Percentiles rank a stretch among this genome's conserved stretches.
These are phyloP conservation scores for Paramecium bursaria DNA, from an alignment of 73 alveolate genomes.

Conservation along the genomic window DNA sequence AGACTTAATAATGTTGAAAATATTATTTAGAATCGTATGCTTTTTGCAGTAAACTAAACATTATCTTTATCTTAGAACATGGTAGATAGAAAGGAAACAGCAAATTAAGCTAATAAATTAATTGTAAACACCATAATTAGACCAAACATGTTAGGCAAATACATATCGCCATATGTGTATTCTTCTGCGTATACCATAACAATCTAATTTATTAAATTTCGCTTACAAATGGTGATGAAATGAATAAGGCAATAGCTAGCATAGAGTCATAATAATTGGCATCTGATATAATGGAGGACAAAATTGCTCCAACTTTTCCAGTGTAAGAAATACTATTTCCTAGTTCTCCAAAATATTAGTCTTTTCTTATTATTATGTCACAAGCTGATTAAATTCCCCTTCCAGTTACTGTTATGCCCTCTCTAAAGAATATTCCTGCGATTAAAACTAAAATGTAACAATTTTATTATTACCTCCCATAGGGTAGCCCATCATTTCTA, in stretches of 20 bases:
- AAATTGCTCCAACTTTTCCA: constrained; percentile 23
- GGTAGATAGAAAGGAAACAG: constrained; percentile 7
- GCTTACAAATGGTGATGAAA: constrained; percentile 45
- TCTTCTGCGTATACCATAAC: constrained; percentile 20
- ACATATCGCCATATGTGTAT: constrained; percentile 1
- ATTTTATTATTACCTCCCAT: neutral
- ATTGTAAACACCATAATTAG: neutral
- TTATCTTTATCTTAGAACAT: constrained; percentile 33
- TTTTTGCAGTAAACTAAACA: constrained; percentile 34
- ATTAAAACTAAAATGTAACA: neutral
- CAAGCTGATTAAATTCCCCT: constrained; percentile 61
- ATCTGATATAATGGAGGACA: constrained; percentile 15
- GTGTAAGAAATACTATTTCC: constrained; percentile 43
- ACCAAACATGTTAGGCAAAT: constrained; percentile 43
- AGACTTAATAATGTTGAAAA: constrained; percentile 25
- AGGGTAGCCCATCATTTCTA: constrained; percentile 27
- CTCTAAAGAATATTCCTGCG: constrained; percentile 34
- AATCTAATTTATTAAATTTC: no score
- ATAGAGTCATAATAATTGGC: constrained; percentile 41
- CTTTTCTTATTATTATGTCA: constrained; percentile 48
- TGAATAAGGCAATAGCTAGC: constrained; percentile 34
- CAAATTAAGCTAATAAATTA: constrained; percentile 21
- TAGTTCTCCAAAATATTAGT: constrained; percentile 40
- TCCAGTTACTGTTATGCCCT: constrained; percentile 51
- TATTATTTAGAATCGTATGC: constrained; percentile 16